phyloP scores from a whole-genome alignment of 345 rosid genomes.

The Eutrema heterophyllum region DNA sequence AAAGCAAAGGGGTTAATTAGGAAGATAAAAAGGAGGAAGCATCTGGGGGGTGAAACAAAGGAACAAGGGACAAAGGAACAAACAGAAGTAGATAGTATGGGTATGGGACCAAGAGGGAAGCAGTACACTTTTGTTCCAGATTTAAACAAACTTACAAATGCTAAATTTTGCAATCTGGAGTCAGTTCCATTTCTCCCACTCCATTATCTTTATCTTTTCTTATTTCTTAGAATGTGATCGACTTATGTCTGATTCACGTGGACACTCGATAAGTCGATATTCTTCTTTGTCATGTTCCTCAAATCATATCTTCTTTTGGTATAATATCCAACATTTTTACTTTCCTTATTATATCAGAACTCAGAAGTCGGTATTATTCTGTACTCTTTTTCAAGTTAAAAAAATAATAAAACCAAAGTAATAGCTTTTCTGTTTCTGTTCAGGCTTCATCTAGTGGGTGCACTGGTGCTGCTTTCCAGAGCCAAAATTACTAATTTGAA shows the following conservation, averaged over 20 bases:
- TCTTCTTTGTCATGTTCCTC: conserved; percentile 13
- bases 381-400: not conserved
- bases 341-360: not conserved
- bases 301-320: conserved; percentile 22
- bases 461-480: too few species aligned
- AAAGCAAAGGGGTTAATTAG: not conserved
- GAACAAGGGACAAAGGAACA: conserved; percentile 29
- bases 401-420: not conserved
- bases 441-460: not conserved
- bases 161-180: conserved; percentile 27
- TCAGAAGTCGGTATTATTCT: not conserved
- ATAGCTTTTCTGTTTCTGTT: not conserved
- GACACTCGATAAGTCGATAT: conserved; percentile 7
- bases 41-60: conserved; percentile 13
- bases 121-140: conserved; percentile 14
- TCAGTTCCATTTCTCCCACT: conserved; percentile 25
- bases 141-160: conserved; percentile 29
- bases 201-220: conserved; percentile 11
- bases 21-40: not conserved
- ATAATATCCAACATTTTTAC: conserved; percentile 13
- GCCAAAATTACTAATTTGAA: too few species aligned
- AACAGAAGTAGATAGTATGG: conserved; percentile 19
- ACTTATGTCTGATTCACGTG: conserved; percentile 26
- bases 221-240: conserved; percentile 22
- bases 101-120: conserved; percentile 27